Percentiles rank a stretch among this genome's conserved stretches.
Evolutionary conservation across 306 rosid genomes (phyloP).

Genomic region (Vigna reflexopilosa): DNA sequence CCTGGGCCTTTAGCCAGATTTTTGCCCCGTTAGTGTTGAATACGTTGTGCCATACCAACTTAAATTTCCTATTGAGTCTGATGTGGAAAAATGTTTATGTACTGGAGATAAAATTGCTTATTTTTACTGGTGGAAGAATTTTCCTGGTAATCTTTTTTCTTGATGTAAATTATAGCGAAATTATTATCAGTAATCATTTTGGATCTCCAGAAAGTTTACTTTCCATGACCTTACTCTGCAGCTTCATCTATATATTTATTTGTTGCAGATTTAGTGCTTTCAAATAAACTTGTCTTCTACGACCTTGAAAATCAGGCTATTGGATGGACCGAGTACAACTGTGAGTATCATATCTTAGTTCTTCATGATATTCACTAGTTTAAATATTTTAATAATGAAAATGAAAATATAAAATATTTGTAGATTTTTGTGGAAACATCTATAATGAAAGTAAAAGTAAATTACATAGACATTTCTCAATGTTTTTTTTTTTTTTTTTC

Average conservation of each 20-base stretch:
- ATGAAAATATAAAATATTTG: not conserved
- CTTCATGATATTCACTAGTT: constrained; percentile 5
- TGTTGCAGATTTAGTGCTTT: constrained; percentile 92
- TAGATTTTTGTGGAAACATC: not conserved
- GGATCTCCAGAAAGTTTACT: constrained; percentile 23
- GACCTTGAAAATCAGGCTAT: constrained; percentile 89
- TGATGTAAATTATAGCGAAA: not conserved
- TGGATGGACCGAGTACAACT: constrained; percentile 95
- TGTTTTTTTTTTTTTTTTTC: too few relatives aligned
- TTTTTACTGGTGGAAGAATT: constrained; percentile 13
- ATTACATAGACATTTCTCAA: too few relatives aligned
- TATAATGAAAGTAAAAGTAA: too few relatives aligned
- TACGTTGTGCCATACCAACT: not conserved
- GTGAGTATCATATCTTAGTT: constrained; percentile 60
- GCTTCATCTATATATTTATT: constrained; percentile 11
- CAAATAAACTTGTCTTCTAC: constrained; percentile 87
- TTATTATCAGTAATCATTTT: not conserved
- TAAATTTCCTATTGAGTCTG: not conserved
- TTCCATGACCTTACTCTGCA: constrained; percentile 19
- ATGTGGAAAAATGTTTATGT: not conserved
- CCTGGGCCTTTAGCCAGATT: not conserved
- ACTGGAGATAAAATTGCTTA: not conserved
- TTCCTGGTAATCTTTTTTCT: not conserved
- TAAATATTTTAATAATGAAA: not conserved
- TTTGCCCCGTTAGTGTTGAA: not conserved